These are phyloP conservation scores for Coemansia biformis DNA, from an alignment of 192 early-diverging fungal genomes.

Conservation along the genomic window DNA sequence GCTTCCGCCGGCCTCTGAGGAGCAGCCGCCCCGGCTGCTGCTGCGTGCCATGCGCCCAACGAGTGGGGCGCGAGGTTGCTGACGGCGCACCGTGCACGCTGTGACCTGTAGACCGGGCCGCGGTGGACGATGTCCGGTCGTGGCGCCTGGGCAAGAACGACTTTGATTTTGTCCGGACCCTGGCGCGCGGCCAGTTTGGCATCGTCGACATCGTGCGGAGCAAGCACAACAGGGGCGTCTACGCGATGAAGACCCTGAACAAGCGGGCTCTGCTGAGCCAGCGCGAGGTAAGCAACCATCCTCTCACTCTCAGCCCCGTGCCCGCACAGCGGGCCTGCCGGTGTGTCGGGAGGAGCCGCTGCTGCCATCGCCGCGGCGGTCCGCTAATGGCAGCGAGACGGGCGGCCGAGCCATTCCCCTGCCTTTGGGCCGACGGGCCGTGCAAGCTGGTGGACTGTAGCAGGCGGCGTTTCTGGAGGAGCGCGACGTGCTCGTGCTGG, in stretches of 20 bases:
- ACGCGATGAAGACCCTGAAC: constrained; percentile 78
- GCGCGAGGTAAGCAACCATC: constrained; percentile 58
- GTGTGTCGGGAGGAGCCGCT: neutral
- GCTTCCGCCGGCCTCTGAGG: too few relatives aligned
- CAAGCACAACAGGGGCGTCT: constrained; percentile 62
- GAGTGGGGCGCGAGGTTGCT: too few relatives aligned
- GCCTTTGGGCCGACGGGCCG: too few relatives aligned
- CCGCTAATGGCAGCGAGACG: too few relatives aligned
- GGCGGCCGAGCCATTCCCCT: too few relatives aligned
- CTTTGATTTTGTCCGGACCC: constrained; percentile 44
- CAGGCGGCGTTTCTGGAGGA: constrained; percentile 91
- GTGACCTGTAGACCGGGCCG: constrained; percentile 23
- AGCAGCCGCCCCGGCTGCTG: too few relatives aligned
- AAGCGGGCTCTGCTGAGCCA: constrained; percentile 66
- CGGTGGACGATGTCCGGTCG: constrained; percentile 29
- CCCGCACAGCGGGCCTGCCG: neutral
- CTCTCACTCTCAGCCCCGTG: neutral
- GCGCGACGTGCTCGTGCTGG: constrained; percentile 88
- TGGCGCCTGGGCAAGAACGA: constrained; percentile 35
- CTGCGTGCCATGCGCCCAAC: too few relatives aligned
- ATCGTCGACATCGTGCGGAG: constrained; percentile 71
- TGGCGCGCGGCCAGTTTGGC: constrained; percentile 50
- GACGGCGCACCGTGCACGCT: too few relatives aligned
- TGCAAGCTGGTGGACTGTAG: too few relatives aligned
- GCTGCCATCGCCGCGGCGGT: too few relatives aligned